These are phyloP conservation scores for Rhodotorula sp. DNA, from an alignment of 1,284 basidiomycete genomes.

Conservation along the genomic window DNA sequence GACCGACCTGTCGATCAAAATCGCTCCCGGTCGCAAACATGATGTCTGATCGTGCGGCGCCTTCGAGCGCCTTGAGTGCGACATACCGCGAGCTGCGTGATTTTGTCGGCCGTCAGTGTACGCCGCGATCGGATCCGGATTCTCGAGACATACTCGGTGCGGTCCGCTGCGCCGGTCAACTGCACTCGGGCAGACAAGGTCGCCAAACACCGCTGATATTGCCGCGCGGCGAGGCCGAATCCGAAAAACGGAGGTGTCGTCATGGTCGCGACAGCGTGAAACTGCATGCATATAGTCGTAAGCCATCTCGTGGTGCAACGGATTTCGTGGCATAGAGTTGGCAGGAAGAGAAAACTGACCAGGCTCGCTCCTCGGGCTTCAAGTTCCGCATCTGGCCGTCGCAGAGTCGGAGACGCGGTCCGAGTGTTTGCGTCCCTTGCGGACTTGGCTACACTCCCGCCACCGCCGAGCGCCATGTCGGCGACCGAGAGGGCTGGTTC, in stretches of 20 bases:
- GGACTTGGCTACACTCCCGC: neutral
- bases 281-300: slow-evolving; percentile 47
- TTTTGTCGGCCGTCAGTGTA: neutral
- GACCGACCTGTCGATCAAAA: slow-evolving; percentile 68
- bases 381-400: slow-evolving; percentile 70
- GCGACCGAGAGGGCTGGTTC: slow-evolving; percentile 73
- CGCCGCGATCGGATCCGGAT: too few relatives aligned
- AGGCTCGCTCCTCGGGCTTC: slow-evolving; percentile 76
- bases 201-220: slow-evolving; percentile 60
- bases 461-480: slow-evolving; percentile 59
- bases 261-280: slow-evolving; percentile 88
- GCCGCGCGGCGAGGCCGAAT: slow-evolving; percentile 1
- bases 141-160: neutral
- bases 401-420: neutral
- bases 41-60: slow-evolving; percentile 79
- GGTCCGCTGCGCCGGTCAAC: slow-evolving; percentile 51
- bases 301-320: neutral
- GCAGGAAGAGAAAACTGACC: slow-evolving; percentile 55
- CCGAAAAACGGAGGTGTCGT: slow-evolving; percentile 64
- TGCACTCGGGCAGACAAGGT: slow-evolving; percentile 67
- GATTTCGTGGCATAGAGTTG: neutral
- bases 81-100: slow-evolving; percentile 71
- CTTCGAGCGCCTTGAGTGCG: slow-evolving; percentile 77
- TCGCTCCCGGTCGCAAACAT: slow-evolving; percentile 72
- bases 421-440: neutral